phyloP scores from a whole-genome alignment of 2,329 filamentous ascomycete genomes.

The Lachnellula suecica region DNA sequence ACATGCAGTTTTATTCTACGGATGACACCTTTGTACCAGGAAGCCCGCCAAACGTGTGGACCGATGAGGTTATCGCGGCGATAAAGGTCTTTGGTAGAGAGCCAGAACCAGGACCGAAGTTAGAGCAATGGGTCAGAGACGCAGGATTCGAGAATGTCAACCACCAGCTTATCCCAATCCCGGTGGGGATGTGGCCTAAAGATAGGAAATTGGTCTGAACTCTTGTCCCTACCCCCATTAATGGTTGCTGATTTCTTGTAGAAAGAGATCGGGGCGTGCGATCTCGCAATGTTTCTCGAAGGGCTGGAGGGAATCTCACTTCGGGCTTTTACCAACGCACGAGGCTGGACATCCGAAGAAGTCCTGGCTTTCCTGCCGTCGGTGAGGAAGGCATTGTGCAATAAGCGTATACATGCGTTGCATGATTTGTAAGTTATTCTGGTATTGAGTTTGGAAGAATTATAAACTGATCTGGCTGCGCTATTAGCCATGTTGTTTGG shows the following conservation, averaged over 20 bases:
- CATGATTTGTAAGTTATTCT: conserved; percentile 10
- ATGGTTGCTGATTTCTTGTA: neutral
- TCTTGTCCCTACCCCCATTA: neutral
- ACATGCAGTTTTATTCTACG: conserved; percentile 14
- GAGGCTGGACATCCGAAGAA: conserved; percentile 28
- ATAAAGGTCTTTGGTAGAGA: conserved; percentile 8
- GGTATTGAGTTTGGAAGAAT: neutral
- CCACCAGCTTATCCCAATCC: conserved; percentile 20
- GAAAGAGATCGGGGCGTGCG: conserved; percentile 12
- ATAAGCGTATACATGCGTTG: conserved; percentile 28
- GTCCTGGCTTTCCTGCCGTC: conserved; percentile 25
- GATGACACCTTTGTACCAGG: conserved; percentile 13
- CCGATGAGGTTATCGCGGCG: conserved; percentile 8
- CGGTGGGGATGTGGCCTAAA: conserved; percentile 40
- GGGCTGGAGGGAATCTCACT: conserved; percentile 30
- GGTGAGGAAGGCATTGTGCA: conserved; percentile 27
- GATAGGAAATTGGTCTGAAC: conserved; percentile 29
- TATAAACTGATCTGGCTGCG: neutral
- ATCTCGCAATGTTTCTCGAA: conserved; percentile 15
- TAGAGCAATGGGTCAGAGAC: conserved; percentile 26
- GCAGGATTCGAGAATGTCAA: conserved; percentile 41
- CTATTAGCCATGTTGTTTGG: conserved; percentile 7
- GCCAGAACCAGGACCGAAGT: conserved; percentile 11
- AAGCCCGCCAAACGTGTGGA: conserved; percentile 10
- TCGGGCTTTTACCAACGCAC: conserved; percentile 29